These are phyloP conservation scores for Cyberlindnera euphorbiae DNA, from an alignment of 805 yeast species.

Conservation along the genomic window DNA sequence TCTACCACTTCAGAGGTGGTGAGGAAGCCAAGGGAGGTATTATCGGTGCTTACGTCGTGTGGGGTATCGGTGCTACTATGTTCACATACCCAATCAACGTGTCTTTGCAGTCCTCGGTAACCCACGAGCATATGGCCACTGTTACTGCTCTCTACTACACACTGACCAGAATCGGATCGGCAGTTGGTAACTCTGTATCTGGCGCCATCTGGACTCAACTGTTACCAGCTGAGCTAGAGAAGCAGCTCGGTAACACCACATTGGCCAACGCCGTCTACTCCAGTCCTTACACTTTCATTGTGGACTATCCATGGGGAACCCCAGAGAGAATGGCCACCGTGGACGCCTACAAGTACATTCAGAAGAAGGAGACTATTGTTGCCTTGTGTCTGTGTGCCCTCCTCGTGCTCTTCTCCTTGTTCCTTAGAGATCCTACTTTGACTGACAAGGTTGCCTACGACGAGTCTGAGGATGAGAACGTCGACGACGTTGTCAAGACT, in stretches of 20 bases:
- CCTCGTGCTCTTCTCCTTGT: constrained; percentile 40
- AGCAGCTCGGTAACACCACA: constrained; percentile 31
- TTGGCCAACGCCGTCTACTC: constrained; percentile 45
- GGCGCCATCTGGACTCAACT: constrained; percentile 73
- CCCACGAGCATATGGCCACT: constrained; percentile 67
- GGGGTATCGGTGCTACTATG: constrained; percentile 70
- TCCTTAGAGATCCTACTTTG: constrained; percentile 49
- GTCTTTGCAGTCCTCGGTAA: constrained; percentile 53
- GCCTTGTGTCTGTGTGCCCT: constrained; percentile 50
- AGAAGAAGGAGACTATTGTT: constrained; percentile 49
- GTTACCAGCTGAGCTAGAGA: constrained; percentile 39
- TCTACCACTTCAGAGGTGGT: constrained; percentile 55
- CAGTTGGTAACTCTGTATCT: constrained; percentile 56
- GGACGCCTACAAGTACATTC: constrained; percentile 53
- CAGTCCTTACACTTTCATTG: constrained; percentile 47
- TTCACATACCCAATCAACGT: constrained; percentile 66
- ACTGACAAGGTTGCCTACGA: constrained; percentile 26
- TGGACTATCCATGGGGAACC: constrained; percentile 54
- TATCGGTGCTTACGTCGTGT: constrained; percentile 57
- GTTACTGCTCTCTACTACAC: constrained; percentile 55
- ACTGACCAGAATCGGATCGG: constrained; percentile 58
- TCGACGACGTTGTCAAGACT: constrained; percentile 16
- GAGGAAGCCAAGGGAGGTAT: constrained; percentile 47
- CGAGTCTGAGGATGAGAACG: constrained; percentile 13
- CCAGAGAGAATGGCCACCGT: constrained; percentile 56